Evolutionary conservation across 768 basidiomycete species (phyloP).

Genomic region (Dentipellis fragilis): DNA sequence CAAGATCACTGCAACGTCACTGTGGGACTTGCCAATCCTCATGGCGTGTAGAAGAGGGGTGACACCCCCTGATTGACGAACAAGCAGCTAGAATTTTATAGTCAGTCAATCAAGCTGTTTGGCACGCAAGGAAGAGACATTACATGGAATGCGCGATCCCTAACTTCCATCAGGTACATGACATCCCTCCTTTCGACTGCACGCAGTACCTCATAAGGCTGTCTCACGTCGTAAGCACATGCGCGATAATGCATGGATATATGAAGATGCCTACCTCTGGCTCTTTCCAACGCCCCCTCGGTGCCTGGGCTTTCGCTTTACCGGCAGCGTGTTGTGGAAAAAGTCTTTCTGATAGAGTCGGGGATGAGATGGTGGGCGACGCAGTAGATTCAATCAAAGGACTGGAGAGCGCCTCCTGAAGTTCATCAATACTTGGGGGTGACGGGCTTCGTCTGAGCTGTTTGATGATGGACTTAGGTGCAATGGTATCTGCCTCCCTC

Average conservation of each 20-base stretch:
- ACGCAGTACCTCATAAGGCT: slow-evolving; percentile 63
- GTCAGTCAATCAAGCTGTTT: background rate
- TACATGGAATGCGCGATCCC: slow-evolving; percentile 74
- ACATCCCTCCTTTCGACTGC: slow-evolving; percentile 84
- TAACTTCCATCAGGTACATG: slow-evolving; percentile 71
- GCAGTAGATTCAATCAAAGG: slow-evolving; percentile 18
- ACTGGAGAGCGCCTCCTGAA: slow-evolving; percentile 11
- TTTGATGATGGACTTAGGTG: slow-evolving; percentile 45
- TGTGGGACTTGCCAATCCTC: slow-evolving; percentile 62
- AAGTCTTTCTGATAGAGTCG: slow-evolving; percentile 6
- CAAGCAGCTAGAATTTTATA: slow-evolving; percentile 46
- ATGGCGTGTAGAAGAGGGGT: slow-evolving; percentile 91
- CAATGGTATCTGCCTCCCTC: slow-evolving; percentile 56
- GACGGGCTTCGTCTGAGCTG: slow-evolving; percentile 29
- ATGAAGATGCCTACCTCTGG: slow-evolving; percentile 7
- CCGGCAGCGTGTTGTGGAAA: slow-evolving; percentile 11
- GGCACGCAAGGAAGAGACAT: slow-evolving; percentile 18
- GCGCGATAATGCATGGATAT: background rate
- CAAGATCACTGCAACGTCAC: slow-evolving; percentile 79
- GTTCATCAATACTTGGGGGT: slow-evolving; percentile 20
- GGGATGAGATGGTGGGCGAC: slow-evolving; percentile 16
- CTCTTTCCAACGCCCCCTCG: slow-evolving; percentile 10
- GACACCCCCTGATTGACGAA: slow-evolving; percentile 77
- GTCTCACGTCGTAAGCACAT: slow-evolving; percentile 5
- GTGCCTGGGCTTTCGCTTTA: slow-evolving; percentile 12